Percentiles rank a stretch among this genome's conserved stretches.
These are phyloP conservation scores for Linaria vulgaris DNA, from an alignment of 257 asterid genomes.

Conservation along the genomic window DNA sequence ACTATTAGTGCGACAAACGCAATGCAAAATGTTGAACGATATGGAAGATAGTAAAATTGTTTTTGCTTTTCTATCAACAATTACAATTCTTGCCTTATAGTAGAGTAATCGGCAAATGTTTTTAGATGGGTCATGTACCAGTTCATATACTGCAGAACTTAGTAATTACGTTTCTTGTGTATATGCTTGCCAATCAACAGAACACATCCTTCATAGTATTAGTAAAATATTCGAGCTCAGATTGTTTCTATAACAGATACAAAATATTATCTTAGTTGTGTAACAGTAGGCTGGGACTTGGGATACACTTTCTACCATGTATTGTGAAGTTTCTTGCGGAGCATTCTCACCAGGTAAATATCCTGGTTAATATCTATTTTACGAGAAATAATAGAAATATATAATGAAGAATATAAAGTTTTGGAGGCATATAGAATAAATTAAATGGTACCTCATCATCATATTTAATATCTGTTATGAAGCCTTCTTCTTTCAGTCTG, in stretches of 20 bases:
- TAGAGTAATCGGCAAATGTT: background rate
- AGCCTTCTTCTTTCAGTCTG: conserved; percentile 66
- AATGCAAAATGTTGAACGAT: no score
- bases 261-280: background rate
- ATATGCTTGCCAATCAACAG: background rate
- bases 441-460: conserved; percentile 63
- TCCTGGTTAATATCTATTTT: background rate
- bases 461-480: conserved; percentile 70
- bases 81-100: background rate
- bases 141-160: background rate
- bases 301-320: background rate
- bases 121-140: background rate
- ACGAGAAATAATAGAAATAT: background rate
- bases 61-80: background rate
- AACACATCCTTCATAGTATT: background rate
- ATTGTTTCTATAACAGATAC: background rate
- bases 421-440: background rate
- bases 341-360: background rate
- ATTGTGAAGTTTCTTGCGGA: background rate
- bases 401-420: background rate
- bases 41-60: background rate
- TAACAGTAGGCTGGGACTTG: background rate
- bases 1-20: no score
- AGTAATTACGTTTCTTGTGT: no score
- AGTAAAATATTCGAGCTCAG: background rate